Percentiles rank a stretch among this genome's conserved stretches.
These are phyloP conservation scores for Collybia mongolica DNA, from an alignment of 768 basidiomycete genomes.

Conservation along the genomic window DNA sequence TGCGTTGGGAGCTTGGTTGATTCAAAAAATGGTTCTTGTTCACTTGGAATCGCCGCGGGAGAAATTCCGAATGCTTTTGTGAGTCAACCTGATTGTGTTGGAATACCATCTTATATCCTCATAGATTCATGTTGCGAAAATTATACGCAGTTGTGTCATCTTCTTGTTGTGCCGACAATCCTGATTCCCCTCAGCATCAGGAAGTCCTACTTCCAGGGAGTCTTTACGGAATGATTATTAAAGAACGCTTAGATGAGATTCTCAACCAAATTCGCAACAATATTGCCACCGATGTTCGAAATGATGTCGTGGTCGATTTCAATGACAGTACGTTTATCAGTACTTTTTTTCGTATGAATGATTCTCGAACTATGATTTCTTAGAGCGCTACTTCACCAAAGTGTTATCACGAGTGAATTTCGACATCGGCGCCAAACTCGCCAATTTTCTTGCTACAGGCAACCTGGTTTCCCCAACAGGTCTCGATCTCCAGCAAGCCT, in stretches of 20 bases:
- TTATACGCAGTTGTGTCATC: slow-evolving; percentile 89
- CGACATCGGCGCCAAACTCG: slow-evolving; percentile 86
- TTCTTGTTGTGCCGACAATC: slow-evolving; percentile 90
- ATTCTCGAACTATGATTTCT: not conserved
- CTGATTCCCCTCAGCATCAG: slow-evolving; percentile 98
- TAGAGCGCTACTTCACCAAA: slow-evolving; percentile 82
- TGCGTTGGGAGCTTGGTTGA: slow-evolving; percentile 76
- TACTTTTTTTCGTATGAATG: slow-evolving; percentile 1
- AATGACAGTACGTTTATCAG: slow-evolving; percentile 64
- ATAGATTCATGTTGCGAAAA: slow-evolving; percentile 96
- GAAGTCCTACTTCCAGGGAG: slow-evolving; percentile 93
- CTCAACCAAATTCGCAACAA: slow-evolving; percentile 69
- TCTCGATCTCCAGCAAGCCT: slow-evolving; percentile 94
- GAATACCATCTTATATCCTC: slow-evolving; percentile 2
- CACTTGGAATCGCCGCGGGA: slow-evolving; percentile 86
- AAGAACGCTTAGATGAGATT: slow-evolving; percentile 92
- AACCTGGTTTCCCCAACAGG: slow-evolving; percentile 94
- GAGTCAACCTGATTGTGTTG: slow-evolving; percentile 28
- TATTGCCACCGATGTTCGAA: slow-evolving; percentile 73
- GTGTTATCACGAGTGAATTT: slow-evolving; percentile 78
- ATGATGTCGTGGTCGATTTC: slow-evolving; percentile 83
- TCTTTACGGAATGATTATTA: slow-evolving; percentile 96
- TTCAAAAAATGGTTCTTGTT: slow-evolving; percentile 86
- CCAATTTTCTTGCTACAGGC: slow-evolving; percentile 96
- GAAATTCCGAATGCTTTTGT: slow-evolving; percentile 95